Evolutionary conservation across 371 early-diverging fungal genomes (phyloP).

Genomic region (Actinomortierella ambigua): DNA sequence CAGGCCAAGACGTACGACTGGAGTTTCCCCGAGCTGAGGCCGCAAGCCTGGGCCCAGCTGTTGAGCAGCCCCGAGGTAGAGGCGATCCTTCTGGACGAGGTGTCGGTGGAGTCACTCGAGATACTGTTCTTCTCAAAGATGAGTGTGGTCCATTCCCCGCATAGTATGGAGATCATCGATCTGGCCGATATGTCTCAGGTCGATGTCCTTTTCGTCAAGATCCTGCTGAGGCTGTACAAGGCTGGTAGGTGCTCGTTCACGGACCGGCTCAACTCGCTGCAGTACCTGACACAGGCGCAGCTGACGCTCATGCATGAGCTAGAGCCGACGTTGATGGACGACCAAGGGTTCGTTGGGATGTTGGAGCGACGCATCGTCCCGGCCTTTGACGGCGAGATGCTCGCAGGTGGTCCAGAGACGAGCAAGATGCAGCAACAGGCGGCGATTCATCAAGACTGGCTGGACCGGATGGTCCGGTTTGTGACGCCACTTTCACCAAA

Average conservation of each 20-base stretch:
- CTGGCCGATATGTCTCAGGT: constrained; percentile 5
- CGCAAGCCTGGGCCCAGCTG: constrained; percentile 21
- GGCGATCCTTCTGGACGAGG: constrained; percentile 6
- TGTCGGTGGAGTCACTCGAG: background rate
- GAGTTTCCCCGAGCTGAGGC: background rate
- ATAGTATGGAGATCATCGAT: constrained; percentile 12
- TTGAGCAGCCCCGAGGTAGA: constrained; percentile 16
- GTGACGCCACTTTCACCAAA: constrained; percentile 25
- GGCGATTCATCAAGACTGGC: constrained; percentile 20
- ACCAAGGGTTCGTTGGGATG: constrained; percentile 30
- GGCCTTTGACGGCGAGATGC: no score
- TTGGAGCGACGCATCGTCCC: constrained; percentile 31
- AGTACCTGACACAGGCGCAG: constrained; percentile 17
- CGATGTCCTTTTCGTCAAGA: constrained; percentile 11
- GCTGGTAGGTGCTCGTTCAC: constrained; percentile 13
- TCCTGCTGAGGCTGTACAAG: constrained; percentile 14
- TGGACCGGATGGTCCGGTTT: constrained; percentile 24
- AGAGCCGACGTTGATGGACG: constrained; percentile 11
- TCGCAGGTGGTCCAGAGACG: constrained; percentile 3
- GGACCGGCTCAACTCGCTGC: background rate
- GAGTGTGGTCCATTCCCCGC: constrained; percentile 7
- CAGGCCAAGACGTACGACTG: background rate
- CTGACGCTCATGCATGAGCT: constrained; percentile 11
- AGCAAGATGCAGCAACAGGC: background rate
- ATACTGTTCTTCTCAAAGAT: constrained; percentile 9